Evolutionary conservation across 495 filamentous ascomycete genomes (phyloP), one percentile per base, ranked within the genome.

Genomic region (Tuber indicum): DNA sequence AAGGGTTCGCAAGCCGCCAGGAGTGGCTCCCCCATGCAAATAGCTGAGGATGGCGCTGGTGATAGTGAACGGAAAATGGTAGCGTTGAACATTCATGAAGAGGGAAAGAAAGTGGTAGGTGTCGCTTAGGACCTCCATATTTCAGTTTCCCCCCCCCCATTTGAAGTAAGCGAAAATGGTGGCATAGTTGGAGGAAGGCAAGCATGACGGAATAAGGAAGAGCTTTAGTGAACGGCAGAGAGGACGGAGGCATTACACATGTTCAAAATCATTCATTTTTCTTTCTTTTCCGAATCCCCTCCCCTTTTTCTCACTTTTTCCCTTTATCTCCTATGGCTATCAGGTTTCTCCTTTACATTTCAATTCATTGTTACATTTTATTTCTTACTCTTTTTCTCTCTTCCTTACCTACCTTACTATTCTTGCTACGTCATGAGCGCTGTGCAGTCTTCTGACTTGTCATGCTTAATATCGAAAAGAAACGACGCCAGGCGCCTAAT

Each of bases 61-160:
- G 91, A 93, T 74, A 92, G 87, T 80, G 89, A 91, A 83, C 87
- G 90, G 78, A 87, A 91, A 71, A 86, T 93, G 80, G 89, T 92
- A 83, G 89, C 90, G 6, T 83, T 93, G 81, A 90, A 91, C 77
- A 82, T 93, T 77, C 88, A 91, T 74, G 91, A 93, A 79, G 79
- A 81, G 47, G 81, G 82, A 42, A 83, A 81, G 75, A 83, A 84
- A 81, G 81, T 77, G 81, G 82, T 84, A 84, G 82, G 82, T 84
- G 78, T 83, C 75, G 81, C 81, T 78, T 83, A 83, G 78, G 80
- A 58, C 81, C 77, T 83, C 78, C 74, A 78, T 76, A 72, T 58
- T 73, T 74, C 74, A 81, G 76, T 74, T 81, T 74, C 73, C 43
- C 44, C 75, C 74, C 72, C 49, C 72, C 49, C 42, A 21, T 43